A percentile compares a stretch with the other conserved stretches of the same genome.
Conservation (phyloP, 306 rosid genomes). For the Fagus crenata region DNA sequence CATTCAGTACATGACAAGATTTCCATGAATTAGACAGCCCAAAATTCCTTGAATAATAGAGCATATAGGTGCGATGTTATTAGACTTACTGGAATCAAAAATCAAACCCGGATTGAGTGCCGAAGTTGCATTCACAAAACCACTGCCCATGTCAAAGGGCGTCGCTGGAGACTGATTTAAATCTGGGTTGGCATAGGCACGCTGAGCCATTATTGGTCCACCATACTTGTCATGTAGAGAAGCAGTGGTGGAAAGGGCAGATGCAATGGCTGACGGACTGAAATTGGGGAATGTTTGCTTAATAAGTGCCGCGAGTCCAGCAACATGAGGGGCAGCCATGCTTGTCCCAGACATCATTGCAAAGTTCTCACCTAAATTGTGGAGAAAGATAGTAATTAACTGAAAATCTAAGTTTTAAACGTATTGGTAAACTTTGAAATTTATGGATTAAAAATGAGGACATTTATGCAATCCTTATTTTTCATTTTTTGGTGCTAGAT, state of each 20-base stretch:
- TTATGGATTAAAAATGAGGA: not conserved
- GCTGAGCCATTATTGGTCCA: constrained; percentile 87
- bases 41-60: not conserved
- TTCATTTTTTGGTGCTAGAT: not conserved
- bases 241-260: constrained; percentile 91
- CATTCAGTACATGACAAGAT: not conserved
- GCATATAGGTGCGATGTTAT: not conserved
- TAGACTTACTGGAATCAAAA: constrained; percentile 76
- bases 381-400: constrained; percentile 1
- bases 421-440: not conserved
- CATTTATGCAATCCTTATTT: not conserved
- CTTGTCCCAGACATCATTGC: constrained; percentile 98
- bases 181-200: constrained; percentile 75
- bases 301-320: constrained; percentile 90
- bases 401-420: not conserved
- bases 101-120: constrained; percentile 86
- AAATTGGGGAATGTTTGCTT: constrained; percentile 74
- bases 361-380: constrained; percentile 75
- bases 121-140: constrained; percentile 89
- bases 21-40: not conserved
- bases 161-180: constrained; percentile 83
- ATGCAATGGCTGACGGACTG: constrained; percentile 81
- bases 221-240: constrained; percentile 57
- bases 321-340: constrained; percentile 99
- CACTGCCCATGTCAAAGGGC: constrained; percentile 98